Evolutionary conservation across 495 filamentous ascomycete genomes (phyloP).

Genomic region (Neurospora tetrasperma): DNA sequence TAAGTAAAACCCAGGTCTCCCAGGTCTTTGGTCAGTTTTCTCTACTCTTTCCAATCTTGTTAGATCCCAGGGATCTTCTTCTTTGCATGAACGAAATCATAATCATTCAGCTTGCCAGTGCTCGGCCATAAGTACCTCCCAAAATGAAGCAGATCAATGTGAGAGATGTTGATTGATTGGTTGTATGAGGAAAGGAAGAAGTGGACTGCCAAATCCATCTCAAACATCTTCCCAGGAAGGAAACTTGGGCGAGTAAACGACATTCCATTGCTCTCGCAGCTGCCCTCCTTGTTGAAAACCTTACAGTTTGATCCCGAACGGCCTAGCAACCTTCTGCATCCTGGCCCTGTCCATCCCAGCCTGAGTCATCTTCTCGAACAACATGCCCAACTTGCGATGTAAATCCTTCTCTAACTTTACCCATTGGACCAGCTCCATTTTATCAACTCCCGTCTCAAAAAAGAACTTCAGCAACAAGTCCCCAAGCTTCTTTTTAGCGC

Average conservation of each 20-base stretch:
- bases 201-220: not conserved
- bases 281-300: not conserved
- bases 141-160: not conserved
- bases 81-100: not conserved
- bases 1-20: not conserved
- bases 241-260: not conserved
- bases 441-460: not conserved
- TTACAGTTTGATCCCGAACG: not conserved
- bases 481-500: not conserved
- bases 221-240: not conserved
- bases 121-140: not conserved
- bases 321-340: not conserved
- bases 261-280: not conserved
- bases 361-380: not conserved
- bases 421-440: not conserved
- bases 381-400: not conserved
- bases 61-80: not conserved
- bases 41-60: not conserved
- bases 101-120: not conserved
- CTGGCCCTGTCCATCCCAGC: not conserved
- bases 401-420: not conserved
- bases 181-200: not conserved
- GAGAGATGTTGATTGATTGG: not conserved
- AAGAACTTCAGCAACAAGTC: not conserved
- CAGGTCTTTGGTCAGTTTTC: not conserved